These are phyloP conservation scores for Amanita phalloides DNA, from an alignment of 768 basidiomycete genomes.

Conservation along the genomic window DNA sequence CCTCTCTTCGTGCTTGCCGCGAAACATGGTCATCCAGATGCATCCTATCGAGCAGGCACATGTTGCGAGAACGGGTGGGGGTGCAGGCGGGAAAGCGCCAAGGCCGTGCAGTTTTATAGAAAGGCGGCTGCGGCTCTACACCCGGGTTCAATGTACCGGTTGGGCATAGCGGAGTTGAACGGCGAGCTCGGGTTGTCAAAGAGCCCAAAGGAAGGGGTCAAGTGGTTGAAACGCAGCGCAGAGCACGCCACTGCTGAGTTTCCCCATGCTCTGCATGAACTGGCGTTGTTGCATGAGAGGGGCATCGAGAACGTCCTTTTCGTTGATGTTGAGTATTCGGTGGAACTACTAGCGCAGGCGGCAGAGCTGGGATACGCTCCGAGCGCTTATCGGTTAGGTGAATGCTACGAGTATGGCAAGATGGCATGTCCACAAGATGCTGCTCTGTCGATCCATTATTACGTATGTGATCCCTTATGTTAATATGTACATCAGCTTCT, in stretches of 20 bases:
- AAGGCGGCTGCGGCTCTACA: conserved; percentile 89
- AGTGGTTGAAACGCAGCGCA: conserved; percentile 96
- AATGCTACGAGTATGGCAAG: conserved; percentile 99
- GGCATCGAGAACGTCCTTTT: conserved; percentile 98
- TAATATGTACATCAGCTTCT: background rate
- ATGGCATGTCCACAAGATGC: conserved; percentile 97
- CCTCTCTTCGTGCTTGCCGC: conserved; percentile 93
- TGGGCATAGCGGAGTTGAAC: conserved; percentile 93
- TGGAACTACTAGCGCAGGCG: conserved; percentile 90
- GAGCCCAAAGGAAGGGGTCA: conserved; percentile 92
- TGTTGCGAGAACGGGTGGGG: conserved; percentile 99
- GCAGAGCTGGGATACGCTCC: conserved; percentile 95
- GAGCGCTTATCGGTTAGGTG: conserved; percentile 89
- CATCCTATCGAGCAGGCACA: conserved; percentile 89
- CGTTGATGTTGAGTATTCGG: conserved; percentile 91
- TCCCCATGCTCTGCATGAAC: conserved; percentile 91
- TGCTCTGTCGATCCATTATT: conserved; percentile 96
- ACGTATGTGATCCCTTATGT: conserved; percentile 48
- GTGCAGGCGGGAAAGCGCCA: conserved; percentile 82
- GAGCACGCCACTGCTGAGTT: conserved; percentile 93
- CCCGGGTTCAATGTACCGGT: conserved; percentile 92
- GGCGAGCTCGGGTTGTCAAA: conserved; percentile 83
- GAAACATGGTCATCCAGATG: conserved; percentile 95
- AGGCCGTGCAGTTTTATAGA: conserved; percentile 87
- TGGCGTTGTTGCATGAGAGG: conserved; percentile 89